Evolutionary conservation across 2,329 filamentous ascomycete genomes (phyloP).

Genomic region (Neofusicoccum umdonicola): DNA sequence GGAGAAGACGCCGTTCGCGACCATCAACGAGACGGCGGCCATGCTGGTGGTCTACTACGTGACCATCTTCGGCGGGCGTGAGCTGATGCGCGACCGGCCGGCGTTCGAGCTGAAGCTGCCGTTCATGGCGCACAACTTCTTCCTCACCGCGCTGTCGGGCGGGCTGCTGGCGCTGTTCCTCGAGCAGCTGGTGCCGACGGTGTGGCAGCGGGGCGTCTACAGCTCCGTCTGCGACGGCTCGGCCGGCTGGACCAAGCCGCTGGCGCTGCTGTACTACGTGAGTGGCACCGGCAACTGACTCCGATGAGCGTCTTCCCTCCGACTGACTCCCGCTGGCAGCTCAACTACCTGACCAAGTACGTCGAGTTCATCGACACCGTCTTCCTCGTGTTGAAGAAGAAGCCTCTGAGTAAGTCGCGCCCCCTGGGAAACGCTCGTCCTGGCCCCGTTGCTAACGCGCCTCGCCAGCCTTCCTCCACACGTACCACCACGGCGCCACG

Average conservation of each 20-base stretch:
- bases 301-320: too few species aligned
- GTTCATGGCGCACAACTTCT: conserved; percentile 96
- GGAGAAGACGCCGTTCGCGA: conserved; percentile 85
- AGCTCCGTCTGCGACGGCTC: conserved; percentile 75
- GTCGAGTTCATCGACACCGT: conserved; percentile 92
- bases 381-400: conserved; percentile 99
- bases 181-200: conserved; percentile 86
- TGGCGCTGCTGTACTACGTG: conserved; percentile 96
- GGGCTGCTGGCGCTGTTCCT: conserved; percentile 78
- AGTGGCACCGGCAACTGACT: conserved; percentile 37
- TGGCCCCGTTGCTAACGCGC: neutral
- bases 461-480: conserved; percentile 81
- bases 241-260: conserved; percentile 88
- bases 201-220: conserved; percentile 80
- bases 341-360: conserved; percentile 98
- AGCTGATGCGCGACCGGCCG: conserved; percentile 83
- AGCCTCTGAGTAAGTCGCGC: conserved; percentile 71
- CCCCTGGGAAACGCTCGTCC: too few species aligned
- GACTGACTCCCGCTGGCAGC: conserved; percentile 48
- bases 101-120: conserved; percentile 82
- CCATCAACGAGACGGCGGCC: conserved; percentile 75
- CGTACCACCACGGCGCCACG: conserved; percentile 96
- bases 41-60: conserved; percentile 87
- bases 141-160: conserved; percentile 81
- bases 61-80: conserved; percentile 87